Evolutionary conservation across 129 eudicot species (phyloP), one percentile per base, ranked within the genome.

Genomic region (Rutidosis leptorrhynchoides): DNA sequence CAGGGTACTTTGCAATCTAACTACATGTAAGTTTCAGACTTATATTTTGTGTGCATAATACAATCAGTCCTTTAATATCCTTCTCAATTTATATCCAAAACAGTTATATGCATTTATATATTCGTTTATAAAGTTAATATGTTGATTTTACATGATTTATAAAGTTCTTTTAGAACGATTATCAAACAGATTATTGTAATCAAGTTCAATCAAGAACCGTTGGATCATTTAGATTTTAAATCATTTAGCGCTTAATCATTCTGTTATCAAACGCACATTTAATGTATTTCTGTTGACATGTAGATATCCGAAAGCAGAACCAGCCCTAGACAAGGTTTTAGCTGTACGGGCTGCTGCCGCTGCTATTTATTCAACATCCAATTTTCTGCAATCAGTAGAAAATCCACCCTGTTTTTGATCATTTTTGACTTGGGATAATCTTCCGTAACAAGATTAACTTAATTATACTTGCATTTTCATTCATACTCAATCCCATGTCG

Each of bases 311-410:
- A 73, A 78, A 64, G 76, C 63, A 20, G 85, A 83, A 42, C 79
- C 72, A 45, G 23, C 73, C 29, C 46, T 64, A 51, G 93, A 87
- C 40, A 77, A 77, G 63, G 81, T 74, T 45, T 69, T 87, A 67
- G 83, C 93, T 17, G 76, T 90, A 7, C 68, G 78, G 61, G 96
- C 96, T 9, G 97, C 97, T 66, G 97, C 97, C 9, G 93, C 97
- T 79, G 88, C 96, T 33, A 83, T 90, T 16, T 90, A 87, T 62
- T 84, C 97, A 33, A 90, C 97, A 16, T 87, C 93, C 82, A 84
- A 83, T 77, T 84, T 80, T 49, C 37, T 79, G 71, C 83, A 77
- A 52, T 70, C 94, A 0, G 64, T 22, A 80, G 90, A 83, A 72
- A 84, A 87, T 58, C 65, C 70, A 30, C 83, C 90, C 27, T 81